A percentile compares a stretch with the other conserved stretches of the same genome.
Evolutionary conservation across 2,329 filamentous ascomycete genomes (phyloP).

Genomic region (Neofusicoccum cordaticola): DNA sequence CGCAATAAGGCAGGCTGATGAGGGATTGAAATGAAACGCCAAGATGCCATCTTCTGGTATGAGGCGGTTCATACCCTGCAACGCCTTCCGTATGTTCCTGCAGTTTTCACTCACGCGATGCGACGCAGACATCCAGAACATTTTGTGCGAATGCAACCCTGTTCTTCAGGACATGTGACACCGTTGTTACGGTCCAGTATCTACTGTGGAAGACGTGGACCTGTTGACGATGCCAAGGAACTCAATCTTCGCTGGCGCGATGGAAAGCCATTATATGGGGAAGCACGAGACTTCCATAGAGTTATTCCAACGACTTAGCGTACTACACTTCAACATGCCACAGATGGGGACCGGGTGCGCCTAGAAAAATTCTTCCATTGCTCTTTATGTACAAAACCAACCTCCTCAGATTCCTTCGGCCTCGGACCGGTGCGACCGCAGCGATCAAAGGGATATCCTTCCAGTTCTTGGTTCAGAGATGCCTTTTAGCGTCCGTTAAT

Average conservation of each 20-base stretch:
- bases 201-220: slow-evolving; percentile 19
- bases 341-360: background rate
- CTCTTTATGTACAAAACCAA: slow-evolving; percentile 4
- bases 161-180: slow-evolving; percentile 22
- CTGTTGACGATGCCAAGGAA: slow-evolving; percentile 17
- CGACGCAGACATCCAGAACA: too few species aligned
- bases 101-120: too few species aligned
- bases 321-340: background rate
- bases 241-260: slow-evolving; percentile 5
- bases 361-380: background rate
- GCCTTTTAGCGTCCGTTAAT: slow-evolving; percentile 92
- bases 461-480: slow-evolving; percentile 82
- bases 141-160: too few species aligned
- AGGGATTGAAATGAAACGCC: background rate
- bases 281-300: background rate
- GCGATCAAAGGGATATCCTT: slow-evolving; percentile 33
- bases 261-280: slow-evolving; percentile 12
- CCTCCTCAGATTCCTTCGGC: slow-evolving; percentile 26
- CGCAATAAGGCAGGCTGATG: too few species aligned
- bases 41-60: background rate
- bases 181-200: slow-evolving; percentile 38
- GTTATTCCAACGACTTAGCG: background rate
- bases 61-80: too few species aligned
- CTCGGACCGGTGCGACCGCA: slow-evolving; percentile 10
- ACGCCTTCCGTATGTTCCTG: too few species aligned